Conservation (phyloP, 371 early-diverging fungal species). For the Mucor ambiguus region DNA sequence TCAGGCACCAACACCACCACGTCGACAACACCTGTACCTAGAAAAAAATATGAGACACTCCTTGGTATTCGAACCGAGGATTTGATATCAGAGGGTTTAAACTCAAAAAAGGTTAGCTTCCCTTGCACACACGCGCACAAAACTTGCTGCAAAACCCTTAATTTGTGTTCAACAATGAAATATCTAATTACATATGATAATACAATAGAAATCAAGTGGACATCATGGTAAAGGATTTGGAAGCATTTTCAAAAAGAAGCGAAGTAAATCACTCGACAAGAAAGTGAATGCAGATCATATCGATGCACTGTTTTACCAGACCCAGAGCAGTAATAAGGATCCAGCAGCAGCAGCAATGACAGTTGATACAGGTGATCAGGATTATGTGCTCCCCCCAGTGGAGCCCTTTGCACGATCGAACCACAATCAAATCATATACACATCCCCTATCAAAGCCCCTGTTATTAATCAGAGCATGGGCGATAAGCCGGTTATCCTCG, state of each 20-base stretch:
- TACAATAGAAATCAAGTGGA: neutral
- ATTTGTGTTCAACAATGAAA: neutral
- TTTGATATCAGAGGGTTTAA: conserved; percentile 3
- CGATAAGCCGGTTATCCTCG: neutral
- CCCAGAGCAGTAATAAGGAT: neutral
- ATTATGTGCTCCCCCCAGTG: neutral
- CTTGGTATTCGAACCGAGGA: conserved; percentile 15
- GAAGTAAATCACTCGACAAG: conserved; percentile 19
- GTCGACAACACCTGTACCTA: neutral
- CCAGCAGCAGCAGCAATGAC: too few species aligned
- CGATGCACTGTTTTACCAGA: neutral
- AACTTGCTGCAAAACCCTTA: neutral
- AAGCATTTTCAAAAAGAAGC: conserved; percentile 14
- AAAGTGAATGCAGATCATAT: neutral
- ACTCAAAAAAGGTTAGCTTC: conserved; percentile 24
- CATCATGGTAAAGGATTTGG: conserved; percentile 12
- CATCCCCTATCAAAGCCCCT: neutral
- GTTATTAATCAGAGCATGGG: neutral
- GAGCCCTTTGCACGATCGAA: neutral
- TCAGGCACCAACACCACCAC: conserved; percentile 1
- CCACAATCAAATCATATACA: neutral
- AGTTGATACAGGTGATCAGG: neutral
- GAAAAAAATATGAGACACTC: conserved; percentile 16
- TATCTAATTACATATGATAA: neutral
- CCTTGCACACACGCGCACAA: neutral